A percentile compares a stretch with the other conserved stretches of the same genome.
phyloP scores from a whole-genome alignment of 371 early-diverging fungal genomes.

The Mucor indicus region DNA sequence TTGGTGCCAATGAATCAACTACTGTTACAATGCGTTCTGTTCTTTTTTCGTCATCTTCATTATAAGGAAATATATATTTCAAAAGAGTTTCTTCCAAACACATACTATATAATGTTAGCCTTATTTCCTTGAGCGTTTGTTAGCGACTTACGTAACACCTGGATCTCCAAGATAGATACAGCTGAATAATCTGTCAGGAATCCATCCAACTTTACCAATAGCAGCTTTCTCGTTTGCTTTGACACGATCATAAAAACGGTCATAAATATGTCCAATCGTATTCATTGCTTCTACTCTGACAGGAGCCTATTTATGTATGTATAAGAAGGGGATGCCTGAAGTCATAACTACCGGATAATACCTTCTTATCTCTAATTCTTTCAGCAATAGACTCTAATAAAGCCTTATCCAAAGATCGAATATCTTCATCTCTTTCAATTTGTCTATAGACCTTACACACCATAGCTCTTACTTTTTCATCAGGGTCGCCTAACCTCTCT shows the following conservation, averaged over 20 bases:
- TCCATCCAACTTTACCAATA: slow-evolving; percentile 70
- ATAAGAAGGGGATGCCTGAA: too few relatives aligned
- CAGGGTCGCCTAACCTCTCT: slow-evolving; percentile 82
- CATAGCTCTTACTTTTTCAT: slow-evolving; percentile 87
- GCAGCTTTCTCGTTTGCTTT: slow-evolving; percentile 35
- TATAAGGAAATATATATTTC: slow-evolving; percentile 33
- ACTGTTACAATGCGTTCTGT: slow-evolving; percentile 59
- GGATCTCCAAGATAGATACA: slow-evolving; percentile 79
- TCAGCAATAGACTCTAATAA: slow-evolving; percentile 65
- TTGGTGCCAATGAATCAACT: slow-evolving; percentile 41
- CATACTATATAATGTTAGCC: slow-evolving; percentile 17
- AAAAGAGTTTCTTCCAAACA: slow-evolving; percentile 40
- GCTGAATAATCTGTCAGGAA: slow-evolving; percentile 75
- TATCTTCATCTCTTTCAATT: slow-evolving; percentile 52
- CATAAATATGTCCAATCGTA: slow-evolving; percentile 68
- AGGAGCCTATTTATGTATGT: slow-evolving; percentile 25
- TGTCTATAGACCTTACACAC: slow-evolving; percentile 68
- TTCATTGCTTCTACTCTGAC: slow-evolving; percentile 76
- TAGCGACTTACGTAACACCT: slow-evolving; percentile 61
- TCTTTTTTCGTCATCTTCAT: slow-evolving; percentile 49
- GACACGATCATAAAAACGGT: slow-evolving; percentile 67
- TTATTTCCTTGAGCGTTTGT: not conserved
- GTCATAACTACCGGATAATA: too few relatives aligned
- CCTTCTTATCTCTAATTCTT: slow-evolving; percentile 89
- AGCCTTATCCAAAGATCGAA: slow-evolving; percentile 52